These are phyloP conservation scores for Arabidopsis suecica DNA, from an alignment of 345 rosid species.

Conservation along the genomic window DNA sequence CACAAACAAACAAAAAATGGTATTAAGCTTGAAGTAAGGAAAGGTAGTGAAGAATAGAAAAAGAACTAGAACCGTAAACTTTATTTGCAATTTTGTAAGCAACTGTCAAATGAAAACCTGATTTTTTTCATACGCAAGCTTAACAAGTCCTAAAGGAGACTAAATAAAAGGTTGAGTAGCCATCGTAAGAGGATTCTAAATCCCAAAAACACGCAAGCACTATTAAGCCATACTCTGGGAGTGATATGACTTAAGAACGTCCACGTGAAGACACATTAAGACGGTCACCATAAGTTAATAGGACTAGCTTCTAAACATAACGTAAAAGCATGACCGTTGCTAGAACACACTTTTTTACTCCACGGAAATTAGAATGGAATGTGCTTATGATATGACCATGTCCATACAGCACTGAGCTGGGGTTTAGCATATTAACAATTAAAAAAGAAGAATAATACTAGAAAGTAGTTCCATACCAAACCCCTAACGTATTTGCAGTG, in stretches of 20 bases:
- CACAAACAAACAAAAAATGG: background rate
- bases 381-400: no score
- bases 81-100: background rate
- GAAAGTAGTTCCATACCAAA: slow-evolving; percentile 64
- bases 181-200: background rate
- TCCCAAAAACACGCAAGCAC: background rate
- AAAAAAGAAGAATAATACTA: background rate
- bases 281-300: background rate
- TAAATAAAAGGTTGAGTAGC: background rate
- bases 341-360: no score
- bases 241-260: background rate
- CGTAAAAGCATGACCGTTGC: no score
- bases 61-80: background rate
- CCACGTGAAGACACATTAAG: background rate
- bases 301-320: no score
- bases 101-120: background rate
- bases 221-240: background rate
- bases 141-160: background rate
- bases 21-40: background rate
- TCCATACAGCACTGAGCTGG: no score
- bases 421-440: background rate
- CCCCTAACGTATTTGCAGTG: slow-evolving; percentile 82
- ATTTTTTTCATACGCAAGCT: background rate
- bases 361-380: no score
- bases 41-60: background rate